These are phyloP conservation scores for Combretum micranthum DNA, from an alignment of 345 rosid genomes.

Conservation along the genomic window DNA sequence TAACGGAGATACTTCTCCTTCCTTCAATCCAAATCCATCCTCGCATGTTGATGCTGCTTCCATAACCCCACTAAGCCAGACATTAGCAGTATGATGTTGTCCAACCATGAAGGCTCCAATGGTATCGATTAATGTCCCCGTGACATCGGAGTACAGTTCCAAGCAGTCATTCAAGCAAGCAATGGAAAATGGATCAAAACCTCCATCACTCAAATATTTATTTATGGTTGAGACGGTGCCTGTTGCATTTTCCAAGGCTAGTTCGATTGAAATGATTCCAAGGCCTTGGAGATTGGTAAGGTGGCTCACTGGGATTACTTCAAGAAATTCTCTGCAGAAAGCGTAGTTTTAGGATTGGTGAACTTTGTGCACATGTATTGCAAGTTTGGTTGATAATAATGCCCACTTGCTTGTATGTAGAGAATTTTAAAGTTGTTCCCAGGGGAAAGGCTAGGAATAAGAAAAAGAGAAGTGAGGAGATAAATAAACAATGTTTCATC, in stretches of 20 bases:
- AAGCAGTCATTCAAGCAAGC: constrained; percentile 43
- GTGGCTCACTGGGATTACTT: constrained; percentile 33
- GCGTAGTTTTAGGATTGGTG: constrained; percentile 24
- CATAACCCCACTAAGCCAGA: constrained; percentile 45
- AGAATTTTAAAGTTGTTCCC: neutral
- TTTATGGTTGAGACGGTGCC: constrained; percentile 31
- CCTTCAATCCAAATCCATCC: constrained; percentile 38
- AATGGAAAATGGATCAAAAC: constrained; percentile 17
- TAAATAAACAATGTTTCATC: constrained; percentile 11
- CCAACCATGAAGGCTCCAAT: constrained; percentile 34
- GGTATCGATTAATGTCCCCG: constrained; percentile 28
- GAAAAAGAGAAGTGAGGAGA: constrained; percentile 6
- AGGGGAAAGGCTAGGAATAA: constrained; percentile 9
- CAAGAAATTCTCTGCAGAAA: constrained; percentile 38
- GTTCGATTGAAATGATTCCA: constrained; percentile 43
- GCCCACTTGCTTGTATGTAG: constrained; percentile 8
- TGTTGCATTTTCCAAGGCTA: constrained; percentile 53
- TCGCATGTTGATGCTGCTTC: constrained; percentile 45
- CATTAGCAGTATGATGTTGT: constrained; percentile 21
- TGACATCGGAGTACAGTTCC: constrained; percentile 32
- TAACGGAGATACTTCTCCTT: constrained; percentile 36
- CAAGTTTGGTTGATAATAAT: constrained; percentile 38
- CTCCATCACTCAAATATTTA: constrained; percentile 19
- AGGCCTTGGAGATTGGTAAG: constrained; percentile 44
- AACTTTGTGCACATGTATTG: constrained; percentile 28